Percentiles rank a stretch among this genome's conserved stretches.
phyloP scores from a whole-genome alignment of 257 asterid genomes.

The Ligustrum vulgare region DNA sequence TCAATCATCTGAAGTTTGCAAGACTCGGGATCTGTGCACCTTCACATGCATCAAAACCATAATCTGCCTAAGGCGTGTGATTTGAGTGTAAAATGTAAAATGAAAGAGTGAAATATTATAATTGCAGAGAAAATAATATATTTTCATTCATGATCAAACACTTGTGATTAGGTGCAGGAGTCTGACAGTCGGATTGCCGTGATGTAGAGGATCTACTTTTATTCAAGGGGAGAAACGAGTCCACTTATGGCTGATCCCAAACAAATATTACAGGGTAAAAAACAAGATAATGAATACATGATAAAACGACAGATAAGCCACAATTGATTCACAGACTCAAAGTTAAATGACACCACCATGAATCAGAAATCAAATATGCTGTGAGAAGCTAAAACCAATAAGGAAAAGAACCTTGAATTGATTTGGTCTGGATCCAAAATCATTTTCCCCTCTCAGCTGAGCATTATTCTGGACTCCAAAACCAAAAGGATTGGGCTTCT shows the following conservation, averaged over 20 bases:
- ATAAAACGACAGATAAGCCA: not conserved
- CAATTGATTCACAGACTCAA: not conserved
- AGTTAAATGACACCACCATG: slow-evolving; percentile 8
- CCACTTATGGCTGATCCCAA: slow-evolving; percentile 76
- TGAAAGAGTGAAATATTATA: slow-evolving; percentile 10
- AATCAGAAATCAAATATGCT: not conserved
- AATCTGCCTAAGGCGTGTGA: slow-evolving; percentile 27
- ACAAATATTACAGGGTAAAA: slow-evolving; percentile 24
- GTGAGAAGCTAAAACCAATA: slow-evolving; percentile 12
- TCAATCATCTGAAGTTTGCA: slow-evolving; percentile 70
- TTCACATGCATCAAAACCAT: slow-evolving; percentile 36
- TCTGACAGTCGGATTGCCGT: slow-evolving; percentile 57
- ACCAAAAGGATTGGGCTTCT: slow-evolving; percentile 80
- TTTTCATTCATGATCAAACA: not conserved
- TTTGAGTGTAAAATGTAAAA: not conserved
- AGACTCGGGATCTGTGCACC: slow-evolving; percentile 83
- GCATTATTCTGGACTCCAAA: slow-evolving; percentile 62
- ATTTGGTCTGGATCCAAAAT: slow-evolving; percentile 55
- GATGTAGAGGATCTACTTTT: slow-evolving; percentile 43
- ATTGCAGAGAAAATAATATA: slow-evolving; percentile 1
- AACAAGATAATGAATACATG: slow-evolving; percentile 6
- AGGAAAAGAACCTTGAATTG: slow-evolving; percentile 65
- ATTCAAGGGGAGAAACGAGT: slow-evolving; percentile 46
- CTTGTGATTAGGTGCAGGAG: slow-evolving; percentile 57
- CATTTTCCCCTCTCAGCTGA: slow-evolving; percentile 51